Evolutionary conservation across 2,329 filamentous ascomycete genomes (phyloP), one percentile per base, ranked within the genome.

Genomic region (Amauroascus verrucosus): DNA sequence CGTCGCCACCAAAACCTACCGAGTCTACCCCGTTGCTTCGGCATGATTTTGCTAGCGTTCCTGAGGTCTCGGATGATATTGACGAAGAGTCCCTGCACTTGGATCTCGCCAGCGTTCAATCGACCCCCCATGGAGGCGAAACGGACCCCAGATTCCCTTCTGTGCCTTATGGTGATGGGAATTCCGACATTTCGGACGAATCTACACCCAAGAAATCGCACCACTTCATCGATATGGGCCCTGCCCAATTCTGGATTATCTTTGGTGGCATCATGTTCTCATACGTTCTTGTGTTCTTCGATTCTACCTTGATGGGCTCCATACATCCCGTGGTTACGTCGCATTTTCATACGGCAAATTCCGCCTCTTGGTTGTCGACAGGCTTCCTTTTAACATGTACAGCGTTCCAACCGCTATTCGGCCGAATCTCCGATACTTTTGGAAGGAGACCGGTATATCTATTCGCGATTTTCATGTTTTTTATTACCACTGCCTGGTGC

Each of bases 321-420:
- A 84, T 79, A 40, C 86, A 93, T 66, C 86, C 86, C 0, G 84
- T 87, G 54, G 88, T 91, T 57, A 89, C 86, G 0, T 88, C 85
- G 0, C 82, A 90, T 66, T 91, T 91, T 67, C 73, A 82, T 56
- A 79, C 84, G 47, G 86, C 85, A 30, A 88, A 91, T 66, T 81
- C 81, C 45, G 87, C 87, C 2, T 88, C 86, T 1, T 93, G 87
- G 87, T 75, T 91, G 3, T 88, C 85, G 1, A 91, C 86, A 0
- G 81, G 85, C 0, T 91, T 89, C 59, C 69, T 91, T 33, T 75
- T 93, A 35, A 88, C 86, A 0, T 86, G 81, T 3, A 89, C 86
- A 1, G 81, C 83, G 22, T 84, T 88, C 54, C 84, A 89, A 67
- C 86, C 87, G 0, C 70, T 91, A 1, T 79, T 87, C 58, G 86